phyloP scores from a whole-genome alignment of 192 early-diverging fungal species.

The Lobulomyces angularis region DNA sequence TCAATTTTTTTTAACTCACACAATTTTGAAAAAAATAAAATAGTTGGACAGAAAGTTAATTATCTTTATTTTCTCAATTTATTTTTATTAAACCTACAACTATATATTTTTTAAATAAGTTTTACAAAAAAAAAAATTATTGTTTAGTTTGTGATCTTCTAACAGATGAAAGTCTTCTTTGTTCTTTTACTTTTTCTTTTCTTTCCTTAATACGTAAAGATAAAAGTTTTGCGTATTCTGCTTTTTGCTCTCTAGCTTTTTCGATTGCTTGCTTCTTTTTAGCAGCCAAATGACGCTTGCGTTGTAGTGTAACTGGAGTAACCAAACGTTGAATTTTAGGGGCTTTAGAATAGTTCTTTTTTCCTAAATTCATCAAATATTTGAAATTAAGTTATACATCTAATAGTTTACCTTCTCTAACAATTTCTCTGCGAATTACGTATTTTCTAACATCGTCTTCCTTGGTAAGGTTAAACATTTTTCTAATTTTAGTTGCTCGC shows the following conservation, averaged over 20 bases:
- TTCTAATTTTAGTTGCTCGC: constrained; percentile 97
- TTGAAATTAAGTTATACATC: too few relatives aligned
- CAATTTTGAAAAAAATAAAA: too few relatives aligned
- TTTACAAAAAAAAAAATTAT: too few relatives aligned
- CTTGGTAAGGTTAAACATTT: constrained; percentile 97
- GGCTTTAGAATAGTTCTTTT: constrained; percentile 93
- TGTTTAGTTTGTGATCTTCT: too few relatives aligned
- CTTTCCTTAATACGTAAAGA: constrained; percentile 89
- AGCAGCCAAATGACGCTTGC: constrained; percentile 78
- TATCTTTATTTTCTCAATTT: too few relatives aligned
- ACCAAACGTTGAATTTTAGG: constrained; percentile 98
- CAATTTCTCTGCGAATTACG: constrained; percentile 94
- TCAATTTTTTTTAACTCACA: too few relatives aligned
- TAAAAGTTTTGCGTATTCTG: constrained; percentile 63
- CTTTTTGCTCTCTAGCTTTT: constrained; percentile 66
- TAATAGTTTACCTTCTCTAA: too few relatives aligned
- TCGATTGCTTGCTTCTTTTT: constrained; percentile 76
- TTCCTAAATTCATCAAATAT: constrained; percentile 67
- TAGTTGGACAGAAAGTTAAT: too few relatives aligned
- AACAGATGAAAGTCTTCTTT: constrained; percentile 63
- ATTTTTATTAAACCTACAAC: too few relatives aligned
- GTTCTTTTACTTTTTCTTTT: constrained; percentile 72
- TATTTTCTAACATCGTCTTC: constrained; percentile 99
- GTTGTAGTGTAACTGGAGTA: constrained; percentile 91
- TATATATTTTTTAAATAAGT: too few relatives aligned